phyloP scores from a whole-genome alignment of 2,329 filamentous ascomycete genomes.

The Zasmidium angulare region DNA sequence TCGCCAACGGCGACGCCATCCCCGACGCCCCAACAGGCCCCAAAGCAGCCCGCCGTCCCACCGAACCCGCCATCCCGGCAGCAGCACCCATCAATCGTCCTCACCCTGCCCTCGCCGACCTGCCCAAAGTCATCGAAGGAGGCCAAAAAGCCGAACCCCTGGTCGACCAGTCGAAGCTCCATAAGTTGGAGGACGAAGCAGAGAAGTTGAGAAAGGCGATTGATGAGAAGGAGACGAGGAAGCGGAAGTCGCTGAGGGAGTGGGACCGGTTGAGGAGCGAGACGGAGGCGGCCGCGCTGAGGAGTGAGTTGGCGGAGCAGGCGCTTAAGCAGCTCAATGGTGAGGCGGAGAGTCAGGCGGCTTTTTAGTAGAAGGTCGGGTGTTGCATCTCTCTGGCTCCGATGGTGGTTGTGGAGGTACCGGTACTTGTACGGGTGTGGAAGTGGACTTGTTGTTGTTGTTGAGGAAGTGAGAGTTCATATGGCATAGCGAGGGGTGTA shows the following conservation, averaged over 20 bases:
- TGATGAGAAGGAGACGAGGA: conserved; percentile 47
- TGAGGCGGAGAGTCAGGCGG: conserved; percentile 27
- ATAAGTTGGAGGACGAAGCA: conserved; percentile 49
- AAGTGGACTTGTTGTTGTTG: too few relatives aligned
- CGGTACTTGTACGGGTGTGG: too few relatives aligned
- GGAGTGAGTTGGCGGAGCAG: conserved; percentile 48
- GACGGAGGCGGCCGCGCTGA: conserved; percentile 44
- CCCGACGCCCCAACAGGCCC: conserved; percentile 29
- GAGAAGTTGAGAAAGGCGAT: conserved; percentile 46
- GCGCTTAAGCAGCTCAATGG: conserved; percentile 38
- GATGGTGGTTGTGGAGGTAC: too few relatives aligned
- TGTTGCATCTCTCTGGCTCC: background rate
- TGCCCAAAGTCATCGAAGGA: conserved; percentile 47
- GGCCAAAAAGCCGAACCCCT: conserved; percentile 44
- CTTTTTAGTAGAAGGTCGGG: conserved; percentile 24
- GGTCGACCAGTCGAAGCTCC: conserved; percentile 44
- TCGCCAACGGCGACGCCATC: conserved; percentile 33
- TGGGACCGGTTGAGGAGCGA: conserved; percentile 49
- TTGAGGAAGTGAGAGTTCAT: too few relatives aligned
- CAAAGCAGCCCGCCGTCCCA: conserved; percentile 25
- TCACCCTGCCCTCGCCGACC: conserved; percentile 40
- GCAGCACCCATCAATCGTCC: conserved; percentile 13
- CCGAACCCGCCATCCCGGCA: conserved; percentile 16
- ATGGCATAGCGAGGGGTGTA: background rate
- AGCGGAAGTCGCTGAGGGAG: conserved; percentile 44